Conservation (phyloP, 495 filamentous ascomycete species). For the Jackrogersella minutella region DNA sequence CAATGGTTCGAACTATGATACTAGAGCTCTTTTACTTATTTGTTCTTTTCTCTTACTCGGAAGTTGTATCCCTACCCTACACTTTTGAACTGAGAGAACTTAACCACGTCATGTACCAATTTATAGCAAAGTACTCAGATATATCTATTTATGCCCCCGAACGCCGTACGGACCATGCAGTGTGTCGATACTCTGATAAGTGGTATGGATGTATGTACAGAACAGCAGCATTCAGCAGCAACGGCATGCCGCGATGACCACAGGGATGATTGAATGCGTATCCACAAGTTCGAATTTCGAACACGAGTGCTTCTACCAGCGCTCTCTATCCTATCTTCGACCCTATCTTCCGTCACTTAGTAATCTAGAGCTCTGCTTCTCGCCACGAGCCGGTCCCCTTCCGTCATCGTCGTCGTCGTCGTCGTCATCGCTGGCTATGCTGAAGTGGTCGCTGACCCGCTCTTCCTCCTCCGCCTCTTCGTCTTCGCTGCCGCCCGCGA, state of each 20-base stretch:
- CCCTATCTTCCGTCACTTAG: slow-evolving; percentile 26
- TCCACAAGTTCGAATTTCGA: slow-evolving; percentile 7
- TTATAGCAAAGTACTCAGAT: not conserved
- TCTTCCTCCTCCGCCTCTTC: slow-evolving; percentile 67
- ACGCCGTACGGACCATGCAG: slow-evolving; percentile 33
- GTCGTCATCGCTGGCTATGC: slow-evolving; percentile 33
- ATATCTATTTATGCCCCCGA: slow-evolving; percentile 22
- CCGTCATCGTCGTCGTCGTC: slow-evolving; percentile 26
- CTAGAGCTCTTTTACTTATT: too few relatives aligned
- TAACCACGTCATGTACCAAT: not conserved
- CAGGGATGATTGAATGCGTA: not conserved
- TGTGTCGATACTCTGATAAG: slow-evolving; percentile 29
- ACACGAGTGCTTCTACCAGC: not conserved
- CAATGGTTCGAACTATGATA: too few relatives aligned
- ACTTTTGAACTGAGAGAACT: too few relatives aligned
- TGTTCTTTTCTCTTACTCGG: too few relatives aligned
- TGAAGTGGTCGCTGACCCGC: slow-evolving; percentile 47
- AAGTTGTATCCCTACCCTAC: too few relatives aligned
- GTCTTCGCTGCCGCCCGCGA: slow-evolving; percentile 77
- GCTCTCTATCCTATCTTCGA: slow-evolving; percentile 6
- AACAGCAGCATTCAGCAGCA: not conserved
- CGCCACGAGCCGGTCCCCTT: not conserved
- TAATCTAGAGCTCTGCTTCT: slow-evolving; percentile 30
- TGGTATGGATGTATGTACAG: slow-evolving; percentile 16
- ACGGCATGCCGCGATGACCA: not conserved